A percentile compares a stretch with the other conserved stretches of the same genome.
Conservation (phyloP, 345 rosid species). For the Anacardium occidentale region DNA sequence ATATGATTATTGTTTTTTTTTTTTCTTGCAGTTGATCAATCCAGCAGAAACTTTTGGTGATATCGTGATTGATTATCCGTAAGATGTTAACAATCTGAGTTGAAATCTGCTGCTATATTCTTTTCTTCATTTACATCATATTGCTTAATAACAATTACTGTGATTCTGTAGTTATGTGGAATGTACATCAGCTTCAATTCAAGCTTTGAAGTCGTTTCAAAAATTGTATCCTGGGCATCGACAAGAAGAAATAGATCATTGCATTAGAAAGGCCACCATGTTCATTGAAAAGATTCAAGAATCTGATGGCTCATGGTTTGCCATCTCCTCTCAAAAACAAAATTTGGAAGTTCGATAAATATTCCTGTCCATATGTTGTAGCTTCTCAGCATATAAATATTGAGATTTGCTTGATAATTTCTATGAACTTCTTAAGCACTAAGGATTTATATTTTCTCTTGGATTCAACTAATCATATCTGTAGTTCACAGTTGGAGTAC, state of each 20-base stretch:
- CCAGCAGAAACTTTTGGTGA: constrained; percentile 99
- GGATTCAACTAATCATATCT: neutral
- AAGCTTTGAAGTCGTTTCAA: constrained; percentile 72
- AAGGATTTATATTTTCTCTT: neutral
- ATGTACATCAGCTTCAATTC: constrained; percentile 92
- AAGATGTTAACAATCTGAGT: constrained; percentile 39
- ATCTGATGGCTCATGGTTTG: constrained; percentile 95
- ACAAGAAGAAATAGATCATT: constrained; percentile 62
- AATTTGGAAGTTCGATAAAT: neutral
- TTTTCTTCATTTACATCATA: constrained; percentile 8
- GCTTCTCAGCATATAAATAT: neutral
- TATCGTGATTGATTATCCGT: constrained; percentile 94
- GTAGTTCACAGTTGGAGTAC: neutral
- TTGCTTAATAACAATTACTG: constrained; percentile 18
- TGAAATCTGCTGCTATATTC: constrained; percentile 8
- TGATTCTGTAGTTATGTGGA: constrained; percentile 68
- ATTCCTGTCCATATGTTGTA: neutral
- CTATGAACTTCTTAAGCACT: neutral
- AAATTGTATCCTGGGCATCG: constrained; percentile 77
- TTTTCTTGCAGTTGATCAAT: constrained; percentile 65
- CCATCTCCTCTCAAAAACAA: constrained; percentile 13
- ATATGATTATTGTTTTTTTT: neutral
- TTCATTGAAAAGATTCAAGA: constrained; percentile 73
- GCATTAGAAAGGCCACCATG: constrained; percentile 61
- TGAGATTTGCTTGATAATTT: constrained; percentile 7